Evolutionary conservation across 2,329 filamentous ascomycete species (phyloP), one percentile per base, ranked within the genome.

Genomic region (Ascochyta rabiei): DNA sequence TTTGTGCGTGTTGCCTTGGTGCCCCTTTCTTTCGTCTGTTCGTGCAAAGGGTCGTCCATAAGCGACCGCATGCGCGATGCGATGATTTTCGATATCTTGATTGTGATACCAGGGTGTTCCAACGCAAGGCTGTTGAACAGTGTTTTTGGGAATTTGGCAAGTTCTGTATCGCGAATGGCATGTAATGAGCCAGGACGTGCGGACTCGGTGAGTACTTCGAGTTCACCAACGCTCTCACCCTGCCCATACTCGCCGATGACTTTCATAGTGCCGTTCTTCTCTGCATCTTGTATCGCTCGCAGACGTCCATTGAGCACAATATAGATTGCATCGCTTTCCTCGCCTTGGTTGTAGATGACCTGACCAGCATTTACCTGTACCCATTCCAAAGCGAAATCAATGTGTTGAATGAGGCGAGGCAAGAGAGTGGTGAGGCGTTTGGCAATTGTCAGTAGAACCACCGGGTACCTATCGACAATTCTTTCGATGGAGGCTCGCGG

Each of bases 11-110:
- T 77, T 12, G 83, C 82, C 8, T 81, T 79, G n/a, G 79, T 78
- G 5, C 82, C 80, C 40, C 79, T 79, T 47, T 93, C 89, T 55
- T 86, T 86, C 8, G 83, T 81, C 48, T 86, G 81, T 34, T 88
- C 83, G 31, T 86, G 83, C 15, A 90, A 78, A 1, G 91, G 90
- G 65, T 93, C 89, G 64, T 98, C 91, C 18, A 98, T 86, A 34
- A 97, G 78, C 37, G 90, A 85, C 57, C 93, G 84, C 95, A 99
- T 98, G 3, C 95, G 87, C 31, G 93, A 92, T 0, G 95, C 95
- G 67, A 99, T 97, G 64, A 99, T 95, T 75, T 98, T 99, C 1
- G 95, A 98, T 24, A 99, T 96, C 75, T 98, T 97, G 74, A 99
- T 98, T 0, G 95, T 98, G 69, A 99, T 99, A 38, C 92, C 96